Conservation (phyloP, 345 rosid genomes). For the Populus tremula region DNA sequence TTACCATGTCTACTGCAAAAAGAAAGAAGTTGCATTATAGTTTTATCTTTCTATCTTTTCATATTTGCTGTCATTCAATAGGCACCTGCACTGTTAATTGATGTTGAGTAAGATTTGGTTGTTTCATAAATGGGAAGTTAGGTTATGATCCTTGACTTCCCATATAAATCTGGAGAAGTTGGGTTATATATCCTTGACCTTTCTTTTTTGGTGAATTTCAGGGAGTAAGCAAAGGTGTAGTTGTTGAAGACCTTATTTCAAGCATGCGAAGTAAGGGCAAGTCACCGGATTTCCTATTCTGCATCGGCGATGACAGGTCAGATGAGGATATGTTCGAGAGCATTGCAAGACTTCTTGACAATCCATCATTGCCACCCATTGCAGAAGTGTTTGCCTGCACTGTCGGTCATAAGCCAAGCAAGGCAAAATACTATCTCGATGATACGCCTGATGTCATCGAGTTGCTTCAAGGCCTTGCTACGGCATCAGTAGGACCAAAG, state of each 20-base stretch:
- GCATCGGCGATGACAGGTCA: slow-evolving; percentile 79
- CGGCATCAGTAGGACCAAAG: slow-evolving; percentile 28
- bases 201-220: slow-evolving; percentile 26
- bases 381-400: slow-evolving; percentile 71
- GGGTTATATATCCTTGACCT: background rate
- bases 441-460: slow-evolving; percentile 57
- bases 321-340: slow-evolving; percentile 90
- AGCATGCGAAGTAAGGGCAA: slow-evolving; percentile 45
- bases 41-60: background rate
- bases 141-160: background rate
- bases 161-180: background rate
- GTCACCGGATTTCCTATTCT: slow-evolving; percentile 65
- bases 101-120: background rate
- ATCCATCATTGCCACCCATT: slow-evolving; percentile 42
- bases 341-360: slow-evolving; percentile 33
- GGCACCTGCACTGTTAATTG: background rate
- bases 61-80: background rate
- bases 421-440: slow-evolving; percentile 77
- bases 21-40: background rate
- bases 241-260: slow-evolving; percentile 58
- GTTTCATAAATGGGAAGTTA: background rate
- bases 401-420: slow-evolving; percentile 85
- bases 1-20: background rate
- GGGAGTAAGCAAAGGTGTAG: slow-evolving; percentile 79
- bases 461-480: slow-evolving; percentile 56